Evolutionary conservation across 495 filamentous ascomycete species (phyloP).

Genomic region (Xylaria scruposa): DNA sequence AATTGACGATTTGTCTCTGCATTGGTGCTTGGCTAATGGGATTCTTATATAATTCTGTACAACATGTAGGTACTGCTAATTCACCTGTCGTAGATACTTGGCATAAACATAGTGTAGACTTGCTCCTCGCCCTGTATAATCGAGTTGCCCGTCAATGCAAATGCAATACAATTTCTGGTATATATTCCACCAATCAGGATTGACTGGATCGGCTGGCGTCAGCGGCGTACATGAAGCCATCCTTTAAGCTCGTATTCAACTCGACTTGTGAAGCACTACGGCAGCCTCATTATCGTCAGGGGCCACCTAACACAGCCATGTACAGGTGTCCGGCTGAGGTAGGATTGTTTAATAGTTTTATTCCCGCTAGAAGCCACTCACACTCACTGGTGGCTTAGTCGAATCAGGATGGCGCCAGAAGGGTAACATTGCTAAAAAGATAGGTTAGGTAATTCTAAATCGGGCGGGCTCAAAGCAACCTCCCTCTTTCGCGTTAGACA

Average conservation of each 20-base stretch:
- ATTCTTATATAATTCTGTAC: not conserved
- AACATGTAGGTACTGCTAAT: not conserved
- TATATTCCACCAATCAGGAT: not conserved
- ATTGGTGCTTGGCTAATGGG: not conserved
- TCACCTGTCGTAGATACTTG: not conserved
- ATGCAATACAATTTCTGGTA: not conserved
- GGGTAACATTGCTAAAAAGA: not conserved
- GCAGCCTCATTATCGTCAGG: not conserved
- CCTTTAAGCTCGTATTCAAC: not conserved
- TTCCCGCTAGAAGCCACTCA: not conserved
- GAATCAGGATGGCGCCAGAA: not conserved
- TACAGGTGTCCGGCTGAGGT: not conserved
- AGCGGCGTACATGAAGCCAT: not conserved
- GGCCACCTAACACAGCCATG: not conserved
- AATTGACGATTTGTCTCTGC: not conserved
- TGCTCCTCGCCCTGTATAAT: not conserved
- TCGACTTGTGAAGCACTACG: not conserved
- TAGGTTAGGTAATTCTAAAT: not conserved
- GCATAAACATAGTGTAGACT: not conserved
- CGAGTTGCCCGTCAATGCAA: not conserved
- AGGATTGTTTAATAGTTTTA: not conserved
- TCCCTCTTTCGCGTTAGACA: constrained; percentile 9
- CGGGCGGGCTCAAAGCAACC: not conserved
- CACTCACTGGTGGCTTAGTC: not conserved
- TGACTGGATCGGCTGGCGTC: constrained; percentile 6